Evolutionary conservation across 352 stramenopile species (phyloP).

Genomic region (Phytopythium vexans): DNA sequence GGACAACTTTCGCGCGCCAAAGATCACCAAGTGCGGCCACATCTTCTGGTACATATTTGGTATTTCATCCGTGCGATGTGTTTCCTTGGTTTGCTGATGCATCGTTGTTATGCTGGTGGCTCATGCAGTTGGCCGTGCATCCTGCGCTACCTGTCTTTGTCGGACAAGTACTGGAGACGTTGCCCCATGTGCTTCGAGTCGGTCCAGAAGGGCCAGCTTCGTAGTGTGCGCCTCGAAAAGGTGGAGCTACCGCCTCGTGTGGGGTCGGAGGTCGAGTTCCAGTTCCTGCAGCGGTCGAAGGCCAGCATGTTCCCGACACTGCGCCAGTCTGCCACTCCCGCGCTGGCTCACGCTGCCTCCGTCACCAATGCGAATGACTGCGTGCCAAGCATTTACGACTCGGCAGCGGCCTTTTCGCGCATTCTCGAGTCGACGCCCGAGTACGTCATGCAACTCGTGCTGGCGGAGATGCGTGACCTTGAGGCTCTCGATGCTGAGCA

Average conservation of each 20-base stretch:
- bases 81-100: constrained; percentile 1
- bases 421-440: constrained; percentile 69
- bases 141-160: constrained; percentile 77
- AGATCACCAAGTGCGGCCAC: constrained; percentile 86
- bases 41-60: constrained; percentile 63
- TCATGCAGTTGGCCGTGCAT: constrained; percentile 75
- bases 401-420: constrained; percentile 60
- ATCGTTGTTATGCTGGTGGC: constrained; percentile 1
- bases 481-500: constrained; percentile 68
- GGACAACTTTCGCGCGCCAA: constrained; percentile 69
- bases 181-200: constrained; percentile 88
- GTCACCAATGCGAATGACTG: constrained; percentile 27
- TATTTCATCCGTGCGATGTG: background rate
- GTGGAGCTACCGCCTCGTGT: constrained; percentile 56
- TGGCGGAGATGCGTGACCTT: constrained; percentile 66
- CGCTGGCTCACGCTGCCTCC: background rate
- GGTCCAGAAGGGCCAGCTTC: constrained; percentile 77
- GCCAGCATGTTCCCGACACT: constrained; percentile 69
- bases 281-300: constrained; percentile 71
- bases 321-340: constrained; percentile 8
- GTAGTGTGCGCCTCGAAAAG: constrained; percentile 64
- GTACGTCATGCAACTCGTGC: constrained; percentile 59
- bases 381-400: constrained; percentile 66
- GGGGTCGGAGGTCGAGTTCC: constrained; percentile 53
- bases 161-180: constrained; percentile 85